Percentiles rank a stretch among this genome's conserved stretches.
These are phyloP conservation scores for Cardamine resedifolia DNA, from an alignment of 345 rosid species.

Conservation along the genomic window DNA sequence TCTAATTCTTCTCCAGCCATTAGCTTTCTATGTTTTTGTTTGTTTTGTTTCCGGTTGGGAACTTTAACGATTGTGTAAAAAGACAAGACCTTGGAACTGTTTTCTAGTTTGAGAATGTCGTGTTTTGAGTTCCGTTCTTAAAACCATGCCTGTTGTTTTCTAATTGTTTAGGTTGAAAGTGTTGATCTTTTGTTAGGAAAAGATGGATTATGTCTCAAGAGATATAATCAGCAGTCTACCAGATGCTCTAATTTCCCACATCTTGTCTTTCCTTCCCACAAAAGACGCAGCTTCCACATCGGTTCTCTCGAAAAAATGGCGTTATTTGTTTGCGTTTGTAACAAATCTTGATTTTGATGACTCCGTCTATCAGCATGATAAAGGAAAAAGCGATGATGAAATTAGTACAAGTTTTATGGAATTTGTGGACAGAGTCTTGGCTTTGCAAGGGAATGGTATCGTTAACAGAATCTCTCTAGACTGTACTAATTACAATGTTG, in stretches of 20 bases:
- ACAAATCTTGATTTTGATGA: conserved; percentile 18
- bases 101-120: not conserved
- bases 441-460: not conserved
- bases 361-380: not conserved
- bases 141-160: not conserved
- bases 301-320: conserved; percentile 19
- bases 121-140: not conserved
- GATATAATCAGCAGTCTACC: conserved; percentile 24
- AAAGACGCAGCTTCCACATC: conserved; percentile 27
- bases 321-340: conserved; percentile 5
- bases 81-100: conserved; percentile 16
- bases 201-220: not conserved
- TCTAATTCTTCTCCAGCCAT: not conserved
- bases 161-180: not conserved
- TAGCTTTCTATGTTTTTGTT: not conserved
- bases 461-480: conserved; percentile 10
- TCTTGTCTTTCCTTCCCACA: conserved; percentile 26
- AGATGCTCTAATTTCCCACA: conserved; percentile 2
- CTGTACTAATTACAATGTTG: not conserved
- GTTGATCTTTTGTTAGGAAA: not conserved
- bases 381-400: not conserved
- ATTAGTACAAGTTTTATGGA: not conserved
- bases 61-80: not conserved
- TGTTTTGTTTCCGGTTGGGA: not conserved
- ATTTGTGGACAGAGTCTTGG: conserved; percentile 20